Base-by-base conservation (phyloP, 2,329 filamentous ascomycete species). In the Teratosphaeriaceae sp. region DNA sequence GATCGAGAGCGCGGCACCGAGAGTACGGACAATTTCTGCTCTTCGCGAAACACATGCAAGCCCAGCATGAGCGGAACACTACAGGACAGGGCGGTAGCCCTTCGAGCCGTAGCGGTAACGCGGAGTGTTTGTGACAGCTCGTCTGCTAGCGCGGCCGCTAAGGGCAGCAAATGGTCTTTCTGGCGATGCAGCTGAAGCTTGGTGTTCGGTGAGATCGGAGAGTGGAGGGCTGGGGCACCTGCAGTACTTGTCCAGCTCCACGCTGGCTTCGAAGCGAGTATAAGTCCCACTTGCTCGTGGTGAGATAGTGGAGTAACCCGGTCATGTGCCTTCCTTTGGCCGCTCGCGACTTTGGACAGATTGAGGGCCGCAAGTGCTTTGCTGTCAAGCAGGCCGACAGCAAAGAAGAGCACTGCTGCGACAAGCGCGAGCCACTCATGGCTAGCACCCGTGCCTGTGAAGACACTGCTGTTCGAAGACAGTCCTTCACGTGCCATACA, bases 31-130 rank as follows among this genome's bases (percentile, higher is more conserved):
- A 98, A 75, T 59, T 94, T 97, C 49, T 85, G 75, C 61, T 98
- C 92, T 62, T 98, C 90, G 0, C 85, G 75, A n/a, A 94, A 70
- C 2, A 97, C 71, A 65, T 98, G 92, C 11, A 98, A 70, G 1
- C 79, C 84, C 29, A 82, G 70, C 50, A 94, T 60, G 6, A 64
- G 40, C 27, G 54, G 56, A 22, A 50, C 43, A 26, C n/a, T n/a
- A n/a, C n/a, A n/a, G n/a, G n/a, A n/a, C n/a, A n/a, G n/a, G n/a
- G 47, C 56, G 23, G 7, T 33, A 11, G 34, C 11, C 9, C 6
- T 15, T 8, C 11, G 9, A 20, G 9, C 9, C 9, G 34, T 9
- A 7, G 16, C 7, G n/a, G 12, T 19, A 27, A 19, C 37, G 18
- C 21, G 20, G n/a, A 16, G 5, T 6, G 23, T 26, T 12, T 24